Conservation (phyloP, 1,284 basidiomycete genomes). For the Cryptococcus sp. region DNA sequence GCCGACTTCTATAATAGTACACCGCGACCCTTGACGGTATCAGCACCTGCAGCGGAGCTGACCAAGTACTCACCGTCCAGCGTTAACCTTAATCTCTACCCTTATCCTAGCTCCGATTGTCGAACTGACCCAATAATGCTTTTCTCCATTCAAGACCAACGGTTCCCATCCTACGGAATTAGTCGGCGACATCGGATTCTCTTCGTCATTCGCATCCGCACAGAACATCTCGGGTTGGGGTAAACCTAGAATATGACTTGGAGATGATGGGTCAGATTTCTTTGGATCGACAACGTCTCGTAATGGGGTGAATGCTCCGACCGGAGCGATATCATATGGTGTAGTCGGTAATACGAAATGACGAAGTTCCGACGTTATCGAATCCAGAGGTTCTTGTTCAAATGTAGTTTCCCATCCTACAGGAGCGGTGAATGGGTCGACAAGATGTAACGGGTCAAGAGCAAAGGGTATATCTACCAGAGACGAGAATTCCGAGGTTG, state of each 20-base stretch:
- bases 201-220: constrained; percentile 43
- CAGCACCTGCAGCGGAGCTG: not conserved
- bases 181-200: constrained; percentile 40
- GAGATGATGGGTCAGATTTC: constrained; percentile 23
- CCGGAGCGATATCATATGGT: constrained; percentile 35
- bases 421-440: constrained; percentile 26
- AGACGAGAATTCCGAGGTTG: constrained; percentile 17
- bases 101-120: constrained; percentile 40
- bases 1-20: constrained; percentile 45
- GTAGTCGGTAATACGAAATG: constrained; percentile 34
- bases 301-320: constrained; percentile 37
- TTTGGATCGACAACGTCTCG: constrained; percentile 35
- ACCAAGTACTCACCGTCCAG: constrained; percentile 34
- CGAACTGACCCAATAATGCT: constrained; percentile 43
- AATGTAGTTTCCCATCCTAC: constrained; percentile 39
- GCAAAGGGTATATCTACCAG: constrained; percentile 38
- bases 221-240: constrained; percentile 43
- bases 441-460: constrained; percentile 25
- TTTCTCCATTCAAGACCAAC: constrained; percentile 45
- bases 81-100: constrained; percentile 41
- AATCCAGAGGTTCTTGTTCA: constrained; percentile 20
- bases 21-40: constrained; percentile 38
- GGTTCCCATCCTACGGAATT: constrained; percentile 36
- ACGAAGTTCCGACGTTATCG: constrained; percentile 25
- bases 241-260: constrained; percentile 27